Evolutionary conservation across 768 basidiomycete genomes (phyloP), one percentile per base, ranked within the genome.

Genomic region (Infundibulicybe gibba): DNA sequence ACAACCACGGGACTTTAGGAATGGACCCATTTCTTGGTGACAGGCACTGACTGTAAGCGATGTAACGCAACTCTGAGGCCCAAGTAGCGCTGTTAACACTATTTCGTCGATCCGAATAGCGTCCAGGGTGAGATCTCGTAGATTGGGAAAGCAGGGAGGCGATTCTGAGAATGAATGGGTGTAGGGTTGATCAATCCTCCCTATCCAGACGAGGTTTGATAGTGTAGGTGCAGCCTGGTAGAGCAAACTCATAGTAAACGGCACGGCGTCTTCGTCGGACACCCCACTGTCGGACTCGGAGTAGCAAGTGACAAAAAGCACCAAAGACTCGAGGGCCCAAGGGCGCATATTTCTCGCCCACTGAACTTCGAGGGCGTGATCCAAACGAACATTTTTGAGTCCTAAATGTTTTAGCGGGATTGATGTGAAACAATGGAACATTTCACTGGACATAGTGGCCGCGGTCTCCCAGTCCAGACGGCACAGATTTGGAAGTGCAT

Each of bases 391-490:
- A 14, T 34, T 32, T 32, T 51, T 45, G n/a, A 66, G 41, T n/a
- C 55, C 50, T 2, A 67, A 43, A 44, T 65, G 59, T 40, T 49
- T 53, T 16, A 59, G 43, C 3, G 56, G 41, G 1, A 58, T 59
- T 0, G 51, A 15, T 5, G 53, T 41, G 6, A 63, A 48, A 20
- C 49, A 47, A 5, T 41, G 31, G 13, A 65, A 33, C 32, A 60
- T 49, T 2, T 51, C 19, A 3, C 44, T 33, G 0, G 54, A 43
- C n/a, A n/a, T n/a, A 16, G 57, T 35, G 14, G 51, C 17, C 5
- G 42, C 40, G 6, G 53, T 51, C 31, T 54, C 49, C 63, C 61
- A 65, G 31, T 63, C 51, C 14, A 67, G 40, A 4, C 61, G 51
- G 25, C 58, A 51, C 14, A 67, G 52, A 45, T 67, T 65, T 6